Evolutionary conservation across 2,329 filamentous ascomycete species (phyloP).

Genomic region (Fusarium nisikadoi): DNA sequence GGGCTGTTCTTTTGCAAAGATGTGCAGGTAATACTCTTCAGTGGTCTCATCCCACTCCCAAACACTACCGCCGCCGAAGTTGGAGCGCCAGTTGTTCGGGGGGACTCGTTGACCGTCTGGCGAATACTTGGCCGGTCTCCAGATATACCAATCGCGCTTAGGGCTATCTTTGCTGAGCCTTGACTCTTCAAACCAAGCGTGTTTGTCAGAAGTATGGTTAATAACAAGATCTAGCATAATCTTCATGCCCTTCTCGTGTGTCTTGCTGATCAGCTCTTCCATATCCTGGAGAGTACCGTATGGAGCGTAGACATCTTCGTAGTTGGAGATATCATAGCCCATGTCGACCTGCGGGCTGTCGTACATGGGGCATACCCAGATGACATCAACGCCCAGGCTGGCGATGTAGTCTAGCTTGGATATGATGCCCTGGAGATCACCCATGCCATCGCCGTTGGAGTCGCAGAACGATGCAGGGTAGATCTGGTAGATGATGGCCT

Average conservation of each 20-base stretch:
- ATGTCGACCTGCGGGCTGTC: conserved; percentile 43
- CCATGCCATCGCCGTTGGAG: conserved; percentile 63
- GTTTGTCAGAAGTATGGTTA: conserved; percentile 42
- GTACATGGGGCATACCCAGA: conserved; percentile 44
- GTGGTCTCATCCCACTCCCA: conserved; percentile 81
- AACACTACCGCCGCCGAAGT: conserved; percentile 67
- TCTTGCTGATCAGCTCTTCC: conserved; percentile 40
- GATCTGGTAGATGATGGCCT: conserved; percentile 65
- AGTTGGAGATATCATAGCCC: conserved; percentile 43
- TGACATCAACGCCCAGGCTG: conserved; percentile 36
- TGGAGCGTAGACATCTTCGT: conserved; percentile 39
- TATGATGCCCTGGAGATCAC: conserved; percentile 64
- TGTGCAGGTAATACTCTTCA: conserved; percentile 78
- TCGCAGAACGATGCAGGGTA: conserved; percentile 67
- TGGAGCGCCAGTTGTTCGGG: conserved; percentile 79
- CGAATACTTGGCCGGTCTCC: conserved; percentile 61
- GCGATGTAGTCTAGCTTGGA: conserved; percentile 61
- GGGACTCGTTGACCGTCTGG: conserved; percentile 70
- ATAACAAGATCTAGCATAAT: conserved; percentile 43
- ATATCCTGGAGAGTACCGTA: conserved; percentile 42
- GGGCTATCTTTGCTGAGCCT: conserved; percentile 28
- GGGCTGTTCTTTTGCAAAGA: conserved; percentile 81
- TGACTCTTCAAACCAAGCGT: conserved; percentile 43
- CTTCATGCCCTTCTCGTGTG: conserved; percentile 37
- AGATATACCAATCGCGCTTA: conserved; percentile 71